Evolutionary conservation across 2,329 filamentous ascomycete species (phyloP).

Genomic region (Bipolaris cookei): DNA sequence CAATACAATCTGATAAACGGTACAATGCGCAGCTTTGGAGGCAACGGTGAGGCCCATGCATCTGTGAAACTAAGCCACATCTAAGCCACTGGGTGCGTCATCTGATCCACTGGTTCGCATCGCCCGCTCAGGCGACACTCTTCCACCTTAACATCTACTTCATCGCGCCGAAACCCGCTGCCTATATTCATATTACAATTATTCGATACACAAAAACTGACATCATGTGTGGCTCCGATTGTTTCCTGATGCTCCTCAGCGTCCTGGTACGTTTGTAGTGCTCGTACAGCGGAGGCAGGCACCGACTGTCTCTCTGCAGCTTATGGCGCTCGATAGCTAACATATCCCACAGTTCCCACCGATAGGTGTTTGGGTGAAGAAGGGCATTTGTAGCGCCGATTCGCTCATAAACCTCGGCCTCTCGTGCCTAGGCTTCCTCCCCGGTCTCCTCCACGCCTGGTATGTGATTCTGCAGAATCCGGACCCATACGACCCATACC

Average conservation of each 20-base stretch:
- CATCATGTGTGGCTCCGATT: slow-evolving; percentile 65
- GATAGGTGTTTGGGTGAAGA: slow-evolving; percentile 87
- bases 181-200: not conserved
- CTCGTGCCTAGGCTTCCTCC: slow-evolving; percentile 67
- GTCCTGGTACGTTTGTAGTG: slow-evolving; percentile 59
- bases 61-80: slow-evolving; percentile 5
- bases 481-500: slow-evolving; percentile 69
- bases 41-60: not conserved
- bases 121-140: slow-evolving; percentile 14
- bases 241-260: slow-evolving; percentile 66
- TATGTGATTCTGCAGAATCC: slow-evolving; percentile 95
- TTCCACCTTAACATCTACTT: slow-evolving; percentile 9
- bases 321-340: slow-evolving; percentile 4
- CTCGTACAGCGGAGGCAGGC: slow-evolving; percentile 19
- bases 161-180: slow-evolving; percentile 3
- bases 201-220: slow-evolving; percentile 2
- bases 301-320: slow-evolving; percentile 1
- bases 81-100: slow-evolving; percentile 19
- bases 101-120: slow-evolving; percentile 10
- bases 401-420: slow-evolving; percentile 95
- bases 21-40: not conserved
- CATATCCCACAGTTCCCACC: slow-evolving; percentile 14
- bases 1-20: not conserved
- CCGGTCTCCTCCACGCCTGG: slow-evolving; percentile 93
- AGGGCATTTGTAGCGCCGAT: slow-evolving; percentile 89